These are phyloP conservation scores for Nitzschia palea DNA, from an alignment of 108 stramenopile species.

Conservation along the genomic window DNA sequence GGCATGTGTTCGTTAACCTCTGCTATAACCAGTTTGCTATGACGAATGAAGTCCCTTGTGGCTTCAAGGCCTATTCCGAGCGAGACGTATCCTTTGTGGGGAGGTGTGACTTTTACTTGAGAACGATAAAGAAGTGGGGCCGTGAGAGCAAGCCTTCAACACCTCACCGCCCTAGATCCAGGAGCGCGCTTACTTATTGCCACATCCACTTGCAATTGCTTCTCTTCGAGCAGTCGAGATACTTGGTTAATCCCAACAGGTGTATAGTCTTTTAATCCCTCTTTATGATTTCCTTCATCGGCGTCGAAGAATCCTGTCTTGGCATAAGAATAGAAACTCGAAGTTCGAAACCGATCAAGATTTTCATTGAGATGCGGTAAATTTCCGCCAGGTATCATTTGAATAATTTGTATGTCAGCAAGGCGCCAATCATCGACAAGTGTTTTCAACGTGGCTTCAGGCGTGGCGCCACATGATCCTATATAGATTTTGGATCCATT, in stretches of 20 bases:
- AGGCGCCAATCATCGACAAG: constrained; percentile 17
- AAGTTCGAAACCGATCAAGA: constrained; percentile 37
- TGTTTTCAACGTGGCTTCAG: constrained; percentile 25
- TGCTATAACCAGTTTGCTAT: constrained; percentile 34
- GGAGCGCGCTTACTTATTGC: constrained; percentile 17
- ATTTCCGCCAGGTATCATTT: constrained; percentile 39
- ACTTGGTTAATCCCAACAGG: constrained; percentile 20
- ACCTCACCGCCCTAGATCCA: too few relatives aligned
- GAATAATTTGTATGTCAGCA: constrained; percentile 38
- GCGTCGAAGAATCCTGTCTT: constrained; percentile 14
- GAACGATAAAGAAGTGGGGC: too few relatives aligned
- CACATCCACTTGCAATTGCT: constrained; percentile 32
- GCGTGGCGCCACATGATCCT: constrained; percentile 26
- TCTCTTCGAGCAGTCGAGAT: constrained; percentile 21
- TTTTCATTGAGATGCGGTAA: constrained; percentile 33
- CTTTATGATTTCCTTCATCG: not conserved
- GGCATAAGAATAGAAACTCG: constrained; percentile 19
- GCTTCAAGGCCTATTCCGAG: constrained; percentile 34
- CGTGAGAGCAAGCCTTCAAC: too few relatives aligned
- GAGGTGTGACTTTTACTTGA: constrained; percentile 33
- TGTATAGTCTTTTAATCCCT: constrained; percentile 35
- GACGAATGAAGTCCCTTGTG: constrained; percentile 30
- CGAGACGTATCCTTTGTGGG: constrained; percentile 42
- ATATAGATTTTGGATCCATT: constrained; percentile 37
- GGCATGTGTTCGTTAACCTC: constrained; percentile 43